Base-by-base conservation (phyloP, 2,329 filamentous ascomycete species). In the Cladosporium sp. region DNA sequence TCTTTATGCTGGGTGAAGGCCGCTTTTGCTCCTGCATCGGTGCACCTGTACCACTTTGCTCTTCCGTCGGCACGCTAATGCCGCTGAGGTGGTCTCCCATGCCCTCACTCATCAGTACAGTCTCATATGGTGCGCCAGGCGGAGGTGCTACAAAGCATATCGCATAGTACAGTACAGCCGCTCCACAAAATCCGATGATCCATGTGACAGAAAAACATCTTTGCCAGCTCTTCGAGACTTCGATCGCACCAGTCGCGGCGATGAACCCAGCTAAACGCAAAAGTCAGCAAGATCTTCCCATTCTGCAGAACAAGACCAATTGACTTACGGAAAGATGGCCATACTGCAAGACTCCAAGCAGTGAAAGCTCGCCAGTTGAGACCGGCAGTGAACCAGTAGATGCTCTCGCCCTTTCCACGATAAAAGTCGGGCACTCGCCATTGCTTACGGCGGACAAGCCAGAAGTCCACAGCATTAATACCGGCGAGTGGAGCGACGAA, bases 371-470 rank as follows among this genome's bases (percentile, higher is more conserved):
- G 60, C 60, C 60, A 63, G 44, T 68, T 68, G 10, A 68, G 39
- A 24, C 65, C 65, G 9, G 25, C 40, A 4, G 48, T 58, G 55
- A 63, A 68, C 66, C 66, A 68, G 40, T 68, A 68, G 6, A 63
- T 64, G 12, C 62, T 60, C 24, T 56, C 48, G 13, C 39, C 39
- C 20, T 42, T 42, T 15, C 59, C 58, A 6, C 36, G 39, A 44
- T 68, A 69, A 2, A 70, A 58, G 19, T 70, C 64, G 7, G 65
- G 63, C 15, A 69, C 60, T 32, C 65, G 63, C 61, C 65, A 68
- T 19, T 58, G 58, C 20, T 57, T 48, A 10, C 57, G 58, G 3
- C 67, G 57, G 4, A 70, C 56, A 40, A 69, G 36, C 62, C 63
- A 66, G 60, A 66, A 69, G 60, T 70, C 66, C 34, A 63, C 63